These are phyloP conservation scores for Aspergillus bridgeri DNA, from an alignment of 495 filamentous ascomycete genomes.

Conservation along the genomic window DNA sequence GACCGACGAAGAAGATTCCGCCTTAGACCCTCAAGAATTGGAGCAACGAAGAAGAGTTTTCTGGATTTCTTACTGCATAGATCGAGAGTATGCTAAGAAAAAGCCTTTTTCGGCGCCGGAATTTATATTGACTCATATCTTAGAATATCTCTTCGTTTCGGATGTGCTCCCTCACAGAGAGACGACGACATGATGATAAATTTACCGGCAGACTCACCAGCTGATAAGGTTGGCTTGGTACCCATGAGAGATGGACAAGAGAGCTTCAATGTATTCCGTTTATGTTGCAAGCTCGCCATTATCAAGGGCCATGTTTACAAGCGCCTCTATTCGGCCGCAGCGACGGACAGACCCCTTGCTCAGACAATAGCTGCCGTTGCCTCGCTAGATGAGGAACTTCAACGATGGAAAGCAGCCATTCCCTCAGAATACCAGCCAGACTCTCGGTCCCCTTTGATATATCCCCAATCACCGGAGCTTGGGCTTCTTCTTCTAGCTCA, in stretches of 20 bases:
- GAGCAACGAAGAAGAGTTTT: slow-evolving; percentile 14
- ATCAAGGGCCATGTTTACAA: slow-evolving; percentile 18
- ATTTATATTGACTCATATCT: background rate
- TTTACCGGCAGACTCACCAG: slow-evolving; percentile 6
- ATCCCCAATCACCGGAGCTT: background rate
- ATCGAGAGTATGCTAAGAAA: slow-evolving; percentile 15
- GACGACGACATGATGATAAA: slow-evolving; percentile 16
- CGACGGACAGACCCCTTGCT: slow-evolving; percentile 11
- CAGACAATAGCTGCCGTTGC: slow-evolving; percentile 13
- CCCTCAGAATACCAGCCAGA: slow-evolving; percentile 17
- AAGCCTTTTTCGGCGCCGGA: background rate
- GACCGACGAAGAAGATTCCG: background rate
- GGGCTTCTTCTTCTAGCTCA: slow-evolving; percentile 12
- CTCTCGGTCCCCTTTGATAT: slow-evolving; percentile 2
- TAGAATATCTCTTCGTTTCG: slow-evolving; percentile 20
- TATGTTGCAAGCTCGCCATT: slow-evolving; percentile 13
- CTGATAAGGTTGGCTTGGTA: background rate
- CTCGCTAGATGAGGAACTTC: slow-evolving; percentile 15
- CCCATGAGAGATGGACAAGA: slow-evolving; percentile 6
- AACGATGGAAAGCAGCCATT: slow-evolving; percentile 15
- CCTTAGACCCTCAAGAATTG: slow-evolving; percentile 4
- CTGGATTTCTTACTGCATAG: slow-evolving; percentile 21
- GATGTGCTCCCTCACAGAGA: slow-evolving; percentile 10
- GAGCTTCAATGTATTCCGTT: slow-evolving; percentile 15
- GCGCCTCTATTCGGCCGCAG: slow-evolving; percentile 15